These are phyloP conservation scores for Neospora caninum DNA, from an alignment of 169 alveolate genomes.

Conservation along the genomic window DNA sequence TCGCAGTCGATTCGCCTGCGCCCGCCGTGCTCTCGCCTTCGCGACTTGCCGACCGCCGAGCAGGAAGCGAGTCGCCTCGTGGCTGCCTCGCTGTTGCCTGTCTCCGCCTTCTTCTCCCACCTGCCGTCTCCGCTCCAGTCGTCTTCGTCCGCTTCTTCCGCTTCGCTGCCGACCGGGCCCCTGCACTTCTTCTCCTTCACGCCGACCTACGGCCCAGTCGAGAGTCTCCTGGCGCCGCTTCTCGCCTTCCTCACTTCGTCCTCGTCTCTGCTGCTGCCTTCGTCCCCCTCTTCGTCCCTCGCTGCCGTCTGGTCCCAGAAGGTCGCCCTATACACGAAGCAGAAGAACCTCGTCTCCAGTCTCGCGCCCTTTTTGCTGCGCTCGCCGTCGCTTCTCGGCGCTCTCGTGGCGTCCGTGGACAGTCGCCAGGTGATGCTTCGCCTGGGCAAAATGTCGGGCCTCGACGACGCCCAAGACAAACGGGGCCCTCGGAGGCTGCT, in stretches of 20 bases:
- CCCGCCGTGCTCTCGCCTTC: background rate
- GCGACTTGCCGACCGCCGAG: background rate
- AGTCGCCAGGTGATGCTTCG: background rate
- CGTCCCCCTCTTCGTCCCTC: background rate
- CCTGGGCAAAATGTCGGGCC: background rate
- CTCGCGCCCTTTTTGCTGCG: background rate
- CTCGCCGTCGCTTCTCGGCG: slow-evolving; percentile 1
- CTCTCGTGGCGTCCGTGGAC: background rate
- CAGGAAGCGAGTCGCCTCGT: background rate
- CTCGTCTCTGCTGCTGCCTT: background rate
- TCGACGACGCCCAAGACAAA: background rate
- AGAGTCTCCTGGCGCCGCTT: background rate
- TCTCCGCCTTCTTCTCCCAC: background rate
- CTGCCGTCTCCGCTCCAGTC: background rate
- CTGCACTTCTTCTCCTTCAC: background rate
- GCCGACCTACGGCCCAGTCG: background rate
- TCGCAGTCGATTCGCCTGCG: slow-evolving; percentile 47
- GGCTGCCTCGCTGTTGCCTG: background rate
- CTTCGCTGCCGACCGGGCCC: background rate
- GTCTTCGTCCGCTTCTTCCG: background rate
- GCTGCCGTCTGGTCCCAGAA: background rate
- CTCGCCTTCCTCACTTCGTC: background rate
- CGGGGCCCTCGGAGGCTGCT: background rate
- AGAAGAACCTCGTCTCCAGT: background rate
- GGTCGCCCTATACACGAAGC: background rate